A percentile compares a stretch with the other conserved stretches of the same genome.
Conservation (phyloP, 495 filamentous ascomycete genomes). For the Talaromyces nanjingensis region DNA sequence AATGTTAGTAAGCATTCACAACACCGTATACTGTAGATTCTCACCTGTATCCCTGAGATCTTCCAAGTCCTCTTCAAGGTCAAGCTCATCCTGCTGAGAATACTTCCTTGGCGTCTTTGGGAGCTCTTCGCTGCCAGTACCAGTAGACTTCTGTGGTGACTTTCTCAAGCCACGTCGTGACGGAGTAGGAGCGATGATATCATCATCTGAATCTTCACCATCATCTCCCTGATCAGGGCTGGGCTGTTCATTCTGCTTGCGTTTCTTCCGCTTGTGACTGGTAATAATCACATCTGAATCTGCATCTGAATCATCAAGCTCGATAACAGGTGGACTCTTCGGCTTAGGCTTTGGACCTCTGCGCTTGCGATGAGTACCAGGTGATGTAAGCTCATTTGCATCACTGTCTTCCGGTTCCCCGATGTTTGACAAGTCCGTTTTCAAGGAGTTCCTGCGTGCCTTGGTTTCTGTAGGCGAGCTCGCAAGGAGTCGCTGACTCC, state of each 20-base stretch:
- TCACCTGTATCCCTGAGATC: slow-evolving; percentile 40
- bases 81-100: slow-evolving; percentile 24
- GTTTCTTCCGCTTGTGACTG: background rate
- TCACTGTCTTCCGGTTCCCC: slow-evolving; percentile 20
- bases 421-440: background rate
- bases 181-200: slow-evolving; percentile 22
- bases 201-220: slow-evolving; percentile 24
- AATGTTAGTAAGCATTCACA: slow-evolving; percentile 5
- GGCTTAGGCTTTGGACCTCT: slow-evolving; percentile 5
- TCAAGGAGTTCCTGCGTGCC: background rate
- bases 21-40: background rate
- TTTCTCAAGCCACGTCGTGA: slow-evolving; percentile 13
- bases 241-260: background rate
- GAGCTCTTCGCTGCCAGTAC: background rate
- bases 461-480: background rate
- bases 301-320: slow-evolving; percentile 5
- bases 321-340: background rate
- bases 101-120: background rate
- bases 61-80: slow-evolving; percentile 38
- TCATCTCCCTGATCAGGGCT: slow-evolving; percentile 1
- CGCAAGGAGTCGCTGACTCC: background rate
- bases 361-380: slow-evolving; percentile 21
- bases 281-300: background rate
- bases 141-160: slow-evolving; percentile 2
- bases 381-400: slow-evolving; percentile 18